A percentile compares a stretch with the other conserved stretches of the same genome.
Conservation (phyloP, 805 yeast species). For the Saccharomycopsis babjevae region DNA sequence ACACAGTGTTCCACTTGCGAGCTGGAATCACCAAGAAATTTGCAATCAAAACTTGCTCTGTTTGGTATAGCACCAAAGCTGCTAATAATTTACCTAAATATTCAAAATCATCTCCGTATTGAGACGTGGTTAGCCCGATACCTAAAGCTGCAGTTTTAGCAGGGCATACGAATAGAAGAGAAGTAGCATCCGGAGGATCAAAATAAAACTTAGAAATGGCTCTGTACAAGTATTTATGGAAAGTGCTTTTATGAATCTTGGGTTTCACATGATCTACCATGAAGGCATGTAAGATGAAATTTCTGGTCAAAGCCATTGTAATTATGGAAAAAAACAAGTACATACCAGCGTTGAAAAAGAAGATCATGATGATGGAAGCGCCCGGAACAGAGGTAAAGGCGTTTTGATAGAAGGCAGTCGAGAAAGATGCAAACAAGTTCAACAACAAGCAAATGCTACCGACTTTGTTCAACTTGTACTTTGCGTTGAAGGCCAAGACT, state of each 20-base stretch:
- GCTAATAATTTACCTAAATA: slow-evolving; percentile 64
- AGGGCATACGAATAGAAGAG: slow-evolving; percentile 81
- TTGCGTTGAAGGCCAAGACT: slow-evolving; percentile 47
- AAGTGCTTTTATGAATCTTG: neutral
- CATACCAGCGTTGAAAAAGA: slow-evolving; percentile 74
- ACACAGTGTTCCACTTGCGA: slow-evolving; percentile 51
- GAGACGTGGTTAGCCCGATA: slow-evolving; percentile 71
- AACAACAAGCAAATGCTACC: slow-evolving; percentile 72
- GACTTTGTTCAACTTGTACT: slow-evolving; percentile 55
- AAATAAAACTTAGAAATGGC: slow-evolving; percentile 47
- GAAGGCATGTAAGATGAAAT: slow-evolving; percentile 6
- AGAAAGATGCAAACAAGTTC: slow-evolving; percentile 70
- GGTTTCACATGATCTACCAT: slow-evolving; percentile 3
- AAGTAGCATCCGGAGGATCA: slow-evolving; percentile 58
- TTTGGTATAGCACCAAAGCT: slow-evolving; percentile 78
- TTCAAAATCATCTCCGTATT: slow-evolving; percentile 55
- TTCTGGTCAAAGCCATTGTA: slow-evolving; percentile 48
- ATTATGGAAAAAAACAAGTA: slow-evolving; percentile 66
- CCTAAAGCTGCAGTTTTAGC: slow-evolving; percentile 93
- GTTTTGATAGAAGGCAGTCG: slow-evolving; percentile 76
- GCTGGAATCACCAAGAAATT: slow-evolving; percentile 57
- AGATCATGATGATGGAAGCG: slow-evolving; percentile 61
- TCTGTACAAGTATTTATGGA: neutral
- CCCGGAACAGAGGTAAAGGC: slow-evolving; percentile 67
- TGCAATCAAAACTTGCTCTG: slow-evolving; percentile 79